These are phyloP conservation scores for Colletotrichum orchidophilum DNA, from an alignment of 2,329 filamentous ascomycete genomes.

Conservation along the genomic window DNA sequence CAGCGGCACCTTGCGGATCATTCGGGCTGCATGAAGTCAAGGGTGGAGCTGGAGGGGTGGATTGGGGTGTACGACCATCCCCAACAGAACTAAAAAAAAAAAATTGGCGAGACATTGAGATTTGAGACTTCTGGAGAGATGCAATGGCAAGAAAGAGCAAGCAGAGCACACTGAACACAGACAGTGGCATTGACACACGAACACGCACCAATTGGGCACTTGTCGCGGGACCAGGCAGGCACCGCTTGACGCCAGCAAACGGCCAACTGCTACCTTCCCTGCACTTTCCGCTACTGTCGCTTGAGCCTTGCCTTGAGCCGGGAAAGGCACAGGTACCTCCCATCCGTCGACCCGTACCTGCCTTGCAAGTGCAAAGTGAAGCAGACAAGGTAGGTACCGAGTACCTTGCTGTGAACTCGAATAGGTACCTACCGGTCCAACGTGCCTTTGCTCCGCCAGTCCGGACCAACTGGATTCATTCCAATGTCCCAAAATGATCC, in stretches of 20 bases:
- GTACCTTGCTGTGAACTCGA: neutral
- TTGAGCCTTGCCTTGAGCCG: neutral
- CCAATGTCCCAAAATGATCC: constrained; percentile 18
- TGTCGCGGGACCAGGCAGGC: neutral
- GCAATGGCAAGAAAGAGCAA: constrained; percentile 1
- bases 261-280: neutral
- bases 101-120: constrained; percentile 35
- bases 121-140: constrained; percentile 29
- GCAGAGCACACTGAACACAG: neutral
- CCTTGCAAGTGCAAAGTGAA: neutral
- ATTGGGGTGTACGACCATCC: constrained; percentile 41
- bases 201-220: neutral
- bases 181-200: neutral
- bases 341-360: neutral
- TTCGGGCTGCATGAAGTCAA: constrained; percentile 33
- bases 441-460: constrained; percentile 15
- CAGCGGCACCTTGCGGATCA: constrained; percentile 32
- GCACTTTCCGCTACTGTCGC: neutral
- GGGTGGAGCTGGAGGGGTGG: constrained; percentile 32
- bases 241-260: neutral
- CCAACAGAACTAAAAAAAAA: constrained; percentile 55
- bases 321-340: neutral
- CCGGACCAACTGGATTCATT: constrained; percentile 31
- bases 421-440: constrained; percentile 3
- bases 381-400: neutral